Conservation (phyloP, 768 basidiomycete species). For the Tylopilus rubrobrunneus region DNA sequence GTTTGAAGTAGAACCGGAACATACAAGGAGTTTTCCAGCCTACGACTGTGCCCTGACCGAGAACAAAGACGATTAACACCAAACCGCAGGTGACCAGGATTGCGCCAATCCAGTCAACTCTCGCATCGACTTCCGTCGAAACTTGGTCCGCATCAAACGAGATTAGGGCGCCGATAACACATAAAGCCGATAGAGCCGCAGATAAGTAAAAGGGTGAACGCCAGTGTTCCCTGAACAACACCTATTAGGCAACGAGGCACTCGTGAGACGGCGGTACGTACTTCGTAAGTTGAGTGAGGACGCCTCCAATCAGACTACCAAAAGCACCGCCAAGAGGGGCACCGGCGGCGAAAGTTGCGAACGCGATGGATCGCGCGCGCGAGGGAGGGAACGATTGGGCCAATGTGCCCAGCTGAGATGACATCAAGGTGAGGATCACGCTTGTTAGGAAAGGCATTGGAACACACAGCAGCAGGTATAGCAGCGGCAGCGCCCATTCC, state of each 20-base stretch:
- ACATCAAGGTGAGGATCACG: neutral
- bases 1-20: conserved; percentile 15
- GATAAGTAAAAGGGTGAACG: conserved; percentile 61
- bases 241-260: neutral
- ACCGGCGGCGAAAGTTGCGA: conserved; percentile 81
- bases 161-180: conserved; percentile 50
- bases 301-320: conserved; percentile 68
- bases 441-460: neutral
- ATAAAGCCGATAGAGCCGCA: conserved; percentile 51
- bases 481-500: conserved; percentile 78
- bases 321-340: conserved; percentile 77
- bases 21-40: conserved; percentile 60
- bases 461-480: conserved; percentile 65
- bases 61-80: conserved; percentile 67
- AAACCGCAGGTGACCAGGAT: conserved; percentile 60
- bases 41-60: conserved; percentile 63
- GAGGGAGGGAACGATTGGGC: conserved; percentile 74
- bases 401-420: conserved; percentile 67
- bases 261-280: conserved; percentile 18
- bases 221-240: conserved; percentile 46
- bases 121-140: conserved; percentile 38
- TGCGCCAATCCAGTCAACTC: conserved; percentile 79
- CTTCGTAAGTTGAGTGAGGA: conserved; percentile 53
- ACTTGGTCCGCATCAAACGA: conserved; percentile 56
- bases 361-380: conserved; percentile 66